These are phyloP conservation scores for Neophaeococcomyces aloes DNA, from an alignment of 2,329 filamentous ascomycete species.

Conservation along the genomic window DNA sequence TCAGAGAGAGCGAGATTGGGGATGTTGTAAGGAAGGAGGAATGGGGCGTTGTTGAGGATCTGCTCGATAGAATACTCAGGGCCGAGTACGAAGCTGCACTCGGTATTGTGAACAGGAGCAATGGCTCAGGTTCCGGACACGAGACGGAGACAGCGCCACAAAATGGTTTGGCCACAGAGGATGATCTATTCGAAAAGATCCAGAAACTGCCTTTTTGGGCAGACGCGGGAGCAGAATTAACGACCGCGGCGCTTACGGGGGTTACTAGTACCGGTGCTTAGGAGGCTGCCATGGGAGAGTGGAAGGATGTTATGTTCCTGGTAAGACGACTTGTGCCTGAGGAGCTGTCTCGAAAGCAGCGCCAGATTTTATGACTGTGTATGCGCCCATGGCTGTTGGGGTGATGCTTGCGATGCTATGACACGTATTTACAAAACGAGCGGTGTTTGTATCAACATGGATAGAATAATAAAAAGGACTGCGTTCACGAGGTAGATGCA, in stretches of 20 bases:
- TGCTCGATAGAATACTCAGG: constrained; percentile 15
- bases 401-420: no score
- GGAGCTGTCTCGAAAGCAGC: no score
- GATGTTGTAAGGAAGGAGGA: constrained; percentile 17
- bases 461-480: no score
- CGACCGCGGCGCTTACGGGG: not conserved
- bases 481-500: no score
- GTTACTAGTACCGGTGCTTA: not conserved
- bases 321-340: no score
- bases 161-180: not conserved
- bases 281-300: no score
- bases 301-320: no score
- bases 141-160: not conserved
- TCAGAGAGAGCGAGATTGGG: constrained; percentile 16
- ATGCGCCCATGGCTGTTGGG: no score
- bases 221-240: not conserved
- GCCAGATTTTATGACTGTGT: no score
- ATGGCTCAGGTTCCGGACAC: not conserved
- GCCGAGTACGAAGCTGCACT: constrained; percentile 9
- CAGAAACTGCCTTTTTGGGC: constrained; percentile 4
- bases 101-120: not conserved
- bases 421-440: no score
- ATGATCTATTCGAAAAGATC: constrained; percentile 2
- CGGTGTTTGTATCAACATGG: no score
- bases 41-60: constrained; percentile 17